These are phyloP conservation scores for Penicillium nordicum DNA, from an alignment of 2,329 filamentous ascomycete genomes.

Conservation along the genomic window DNA sequence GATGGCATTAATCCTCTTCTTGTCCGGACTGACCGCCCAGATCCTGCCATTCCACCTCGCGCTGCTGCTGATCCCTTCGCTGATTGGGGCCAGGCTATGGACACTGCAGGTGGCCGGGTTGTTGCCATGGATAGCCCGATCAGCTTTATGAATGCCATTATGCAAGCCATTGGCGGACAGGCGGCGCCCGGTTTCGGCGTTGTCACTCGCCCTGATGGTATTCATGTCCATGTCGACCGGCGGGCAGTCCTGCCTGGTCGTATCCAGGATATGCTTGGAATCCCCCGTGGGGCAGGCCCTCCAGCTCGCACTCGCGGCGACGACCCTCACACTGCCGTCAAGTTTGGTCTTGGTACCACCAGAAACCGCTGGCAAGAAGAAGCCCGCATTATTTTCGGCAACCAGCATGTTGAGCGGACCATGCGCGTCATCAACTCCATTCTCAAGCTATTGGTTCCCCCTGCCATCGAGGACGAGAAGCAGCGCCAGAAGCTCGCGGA, in stretches of 20 bases:
- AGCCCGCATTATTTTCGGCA: conserved; percentile 77
- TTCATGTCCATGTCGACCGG: conserved; percentile 56
- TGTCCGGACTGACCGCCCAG: conserved; percentile 54
- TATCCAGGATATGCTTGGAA: conserved; percentile 49
- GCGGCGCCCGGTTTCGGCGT: conserved; percentile 43
- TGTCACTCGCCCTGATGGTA: conserved; percentile 47
- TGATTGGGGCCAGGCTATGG: conserved; percentile 54
- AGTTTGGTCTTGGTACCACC: conserved; percentile 71
- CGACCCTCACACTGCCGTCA: conserved; percentile 64
- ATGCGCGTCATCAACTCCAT: conserved; percentile 66
- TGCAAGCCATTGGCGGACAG: conserved; percentile 52
- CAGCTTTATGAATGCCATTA: conserved; percentile 56
- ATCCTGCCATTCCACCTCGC: conserved; percentile 35
- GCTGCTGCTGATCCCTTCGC: conserved; percentile 43
- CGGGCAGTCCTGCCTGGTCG: conserved; percentile 50
- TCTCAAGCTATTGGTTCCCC: conserved; percentile 71
- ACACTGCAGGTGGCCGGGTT: conserved; percentile 45
- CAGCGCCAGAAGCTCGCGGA: conserved; percentile 60
- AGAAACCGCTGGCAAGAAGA: conserved; percentile 83
- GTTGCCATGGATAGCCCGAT: conserved; percentile 51
- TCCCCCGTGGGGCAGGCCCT: conserved; percentile 29
- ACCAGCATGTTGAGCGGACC: conserved; percentile 64
- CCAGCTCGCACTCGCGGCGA: conserved; percentile 38
- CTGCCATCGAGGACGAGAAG: conserved; percentile 78
- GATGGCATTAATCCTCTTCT: conserved; percentile 86